phyloP scores from a whole-genome alignment of 495 filamentous ascomycete genomes.

The Neurospora terricola region DNA sequence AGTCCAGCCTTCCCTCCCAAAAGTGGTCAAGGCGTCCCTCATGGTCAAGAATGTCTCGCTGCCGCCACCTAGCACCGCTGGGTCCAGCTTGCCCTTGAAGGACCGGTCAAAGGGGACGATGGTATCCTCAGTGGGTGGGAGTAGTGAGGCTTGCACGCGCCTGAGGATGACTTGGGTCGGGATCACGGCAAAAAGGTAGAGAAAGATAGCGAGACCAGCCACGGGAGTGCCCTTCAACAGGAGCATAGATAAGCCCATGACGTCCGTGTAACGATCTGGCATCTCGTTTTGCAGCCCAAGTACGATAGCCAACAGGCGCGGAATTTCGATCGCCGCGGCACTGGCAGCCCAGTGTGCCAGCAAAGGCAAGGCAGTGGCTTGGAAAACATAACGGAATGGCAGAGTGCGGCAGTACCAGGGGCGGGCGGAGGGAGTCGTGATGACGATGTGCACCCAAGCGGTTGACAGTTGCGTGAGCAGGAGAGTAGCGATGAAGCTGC shows the following conservation, averaged over 20 bases:
- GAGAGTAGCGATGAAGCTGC: conserved; percentile 23
- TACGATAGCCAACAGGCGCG: conserved; percentile 15
- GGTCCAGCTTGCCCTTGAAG: conserved; percentile 37
- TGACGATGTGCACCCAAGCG: conserved; percentile 36
- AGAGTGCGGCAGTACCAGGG: conserved; percentile 36
- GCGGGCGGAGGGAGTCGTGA: conserved; percentile 27
- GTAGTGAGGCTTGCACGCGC: conserved; percentile 41
- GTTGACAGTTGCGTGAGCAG: conserved; percentile 28
- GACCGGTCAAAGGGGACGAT: conserved; percentile 44
- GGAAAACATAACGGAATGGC: conserved; percentile 30
- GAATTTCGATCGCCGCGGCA: conserved; percentile 15
- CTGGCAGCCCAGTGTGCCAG: conserved; percentile 24
- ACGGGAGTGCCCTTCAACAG: conserved; percentile 25
- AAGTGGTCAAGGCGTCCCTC: conserved; percentile 60
- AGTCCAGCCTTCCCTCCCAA: conserved; percentile 53
- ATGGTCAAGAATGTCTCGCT: conserved; percentile 49
- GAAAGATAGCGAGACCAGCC: conserved; percentile 12
- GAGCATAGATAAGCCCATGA: background rate
- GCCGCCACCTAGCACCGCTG: conserved; percentile 56
- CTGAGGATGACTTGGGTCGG: conserved; percentile 33
- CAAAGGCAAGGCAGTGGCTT: conserved; percentile 32
- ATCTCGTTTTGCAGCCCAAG: conserved; percentile 14
- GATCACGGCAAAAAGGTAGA: conserved; percentile 27
- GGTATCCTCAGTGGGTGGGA: conserved; percentile 37
- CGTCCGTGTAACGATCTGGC: too few species aligned